Conservation (phyloP, 306 rosid species). For the Carpinus fangiana region DNA sequence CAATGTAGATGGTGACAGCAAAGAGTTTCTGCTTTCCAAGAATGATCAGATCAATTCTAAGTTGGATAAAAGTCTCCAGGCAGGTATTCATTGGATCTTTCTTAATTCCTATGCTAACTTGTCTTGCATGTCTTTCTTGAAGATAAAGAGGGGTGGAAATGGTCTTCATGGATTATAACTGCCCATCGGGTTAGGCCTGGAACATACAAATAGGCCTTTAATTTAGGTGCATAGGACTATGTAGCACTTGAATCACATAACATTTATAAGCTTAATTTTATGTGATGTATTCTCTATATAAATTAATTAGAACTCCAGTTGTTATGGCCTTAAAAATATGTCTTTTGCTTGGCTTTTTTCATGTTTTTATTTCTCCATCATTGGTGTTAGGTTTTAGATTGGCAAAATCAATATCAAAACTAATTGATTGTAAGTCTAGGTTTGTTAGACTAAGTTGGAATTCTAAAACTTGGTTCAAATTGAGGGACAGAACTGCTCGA, state of each 20-base stretch:
- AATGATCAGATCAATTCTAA: constrained; percentile 40
- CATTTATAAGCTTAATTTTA: not conserved
- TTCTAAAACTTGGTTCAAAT: too few species aligned
- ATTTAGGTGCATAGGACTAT: not conserved
- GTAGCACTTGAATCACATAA: not conserved
- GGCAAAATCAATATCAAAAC: too few species aligned
- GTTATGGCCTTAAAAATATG: not conserved
- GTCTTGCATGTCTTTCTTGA: constrained; percentile 6
- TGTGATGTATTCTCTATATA: not conserved
- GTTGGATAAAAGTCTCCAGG: constrained; percentile 58
- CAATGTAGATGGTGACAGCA: constrained; percentile 40
- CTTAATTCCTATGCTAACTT: constrained; percentile 10
- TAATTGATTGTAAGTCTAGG: too few species aligned
- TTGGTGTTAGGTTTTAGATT: too few species aligned
- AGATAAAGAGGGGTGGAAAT: not conserved
- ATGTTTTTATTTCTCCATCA: constrained; percentile 1
- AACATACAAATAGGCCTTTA: not conserved
- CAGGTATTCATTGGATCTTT: constrained; percentile 53
- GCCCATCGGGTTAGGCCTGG: not conserved
- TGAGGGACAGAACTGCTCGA: too few species aligned
- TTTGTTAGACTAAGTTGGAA: too few species aligned
- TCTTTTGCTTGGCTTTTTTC: constrained; percentile 1
- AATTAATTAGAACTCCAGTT: not conserved
- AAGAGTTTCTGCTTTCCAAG: constrained; percentile 46
- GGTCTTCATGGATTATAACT: not conserved